phyloP scores from a whole-genome alignment of 495 filamentous ascomycete species.

The Aspergillus sclerotioniger region DNA sequence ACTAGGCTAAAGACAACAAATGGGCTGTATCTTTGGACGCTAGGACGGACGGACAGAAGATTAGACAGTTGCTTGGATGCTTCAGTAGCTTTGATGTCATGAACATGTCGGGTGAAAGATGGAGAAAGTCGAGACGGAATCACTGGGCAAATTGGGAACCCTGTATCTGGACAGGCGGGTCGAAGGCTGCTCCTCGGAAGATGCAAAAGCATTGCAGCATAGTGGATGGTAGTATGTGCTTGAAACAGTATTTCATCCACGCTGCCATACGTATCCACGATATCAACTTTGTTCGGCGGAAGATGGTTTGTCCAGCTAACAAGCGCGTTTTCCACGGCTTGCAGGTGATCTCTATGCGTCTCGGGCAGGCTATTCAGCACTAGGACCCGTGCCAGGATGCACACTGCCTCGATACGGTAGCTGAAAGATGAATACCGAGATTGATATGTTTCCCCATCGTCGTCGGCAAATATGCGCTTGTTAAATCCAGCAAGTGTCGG shows the following conservation, averaged over 20 bases:
- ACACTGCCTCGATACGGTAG: slow-evolving; percentile 44
- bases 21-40: slow-evolving; percentile 37
- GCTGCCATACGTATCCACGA: slow-evolving; percentile 44
- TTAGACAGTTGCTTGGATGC: slow-evolving; percentile 41
- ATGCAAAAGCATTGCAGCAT: slow-evolving; percentile 44
- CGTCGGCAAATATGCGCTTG: slow-evolving; percentile 34
- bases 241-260: slow-evolving; percentile 50
- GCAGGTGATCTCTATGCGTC: slow-evolving; percentile 39
- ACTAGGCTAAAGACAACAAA: slow-evolving; percentile 34
- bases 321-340: slow-evolving; percentile 45
- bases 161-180: slow-evolving; percentile 25
- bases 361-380: slow-evolving; percentile 37
- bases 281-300: slow-evolving; percentile 38
- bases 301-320: slow-evolving; percentile 47
- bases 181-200: slow-evolving; percentile 41
- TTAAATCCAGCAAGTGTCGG: slow-evolving; percentile 35
- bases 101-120: slow-evolving; percentile 36
- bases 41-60: slow-evolving; percentile 38
- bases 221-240: slow-evolving; percentile 39
- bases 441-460: slow-evolving; percentile 19
- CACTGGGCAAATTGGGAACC: slow-evolving; percentile 29
- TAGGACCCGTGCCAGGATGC: slow-evolving; percentile 36
- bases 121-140: slow-evolving; percentile 34
- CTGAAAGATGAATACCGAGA: slow-evolving; percentile 40
- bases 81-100: slow-evolving; percentile 45